These are phyloP conservation scores for Syzygium grande DNA, from an alignment of 345 rosid species.

Conservation along the genomic window DNA sequence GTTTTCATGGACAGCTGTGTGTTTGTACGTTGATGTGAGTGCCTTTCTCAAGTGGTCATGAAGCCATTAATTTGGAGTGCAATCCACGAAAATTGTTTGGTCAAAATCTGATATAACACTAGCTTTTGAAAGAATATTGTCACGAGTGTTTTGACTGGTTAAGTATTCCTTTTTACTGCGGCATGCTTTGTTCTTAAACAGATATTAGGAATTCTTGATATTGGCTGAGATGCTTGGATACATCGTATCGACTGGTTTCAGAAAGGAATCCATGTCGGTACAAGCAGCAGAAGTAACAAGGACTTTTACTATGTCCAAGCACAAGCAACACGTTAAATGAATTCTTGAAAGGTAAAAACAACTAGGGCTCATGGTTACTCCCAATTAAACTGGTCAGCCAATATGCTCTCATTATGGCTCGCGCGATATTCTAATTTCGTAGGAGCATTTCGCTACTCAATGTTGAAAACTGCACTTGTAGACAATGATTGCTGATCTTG, in stretches of 20 bases:
- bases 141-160: fast-evolving
- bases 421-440: neutral
- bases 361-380: neutral
- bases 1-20: no score
- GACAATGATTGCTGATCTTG: no score
- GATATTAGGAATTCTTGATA: conserved; percentile 70
- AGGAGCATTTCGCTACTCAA: neutral
- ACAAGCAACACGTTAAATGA: no score
- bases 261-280: conserved; percentile 55
- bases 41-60: no score
- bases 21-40: no score
- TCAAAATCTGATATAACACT: no score
- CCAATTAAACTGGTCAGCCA: neutral
- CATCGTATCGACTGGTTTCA: conserved; percentile 70
- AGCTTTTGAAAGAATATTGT: no score
- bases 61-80: no score
- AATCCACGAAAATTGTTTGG: no score
- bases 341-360: neutral
- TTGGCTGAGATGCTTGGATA: conserved; percentile 82
- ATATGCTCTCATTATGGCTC: neutral
- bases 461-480: no score
- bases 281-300: conserved; percentile 60
- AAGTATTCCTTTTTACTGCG: no score
- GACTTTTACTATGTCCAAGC: conserved; percentile 45
- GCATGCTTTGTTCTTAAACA: neutral